Evolutionary conservation across 306 rosid genomes (phyloP), one percentile per base, ranked within the genome.

Genomic region (Biancaea sappan): DNA sequence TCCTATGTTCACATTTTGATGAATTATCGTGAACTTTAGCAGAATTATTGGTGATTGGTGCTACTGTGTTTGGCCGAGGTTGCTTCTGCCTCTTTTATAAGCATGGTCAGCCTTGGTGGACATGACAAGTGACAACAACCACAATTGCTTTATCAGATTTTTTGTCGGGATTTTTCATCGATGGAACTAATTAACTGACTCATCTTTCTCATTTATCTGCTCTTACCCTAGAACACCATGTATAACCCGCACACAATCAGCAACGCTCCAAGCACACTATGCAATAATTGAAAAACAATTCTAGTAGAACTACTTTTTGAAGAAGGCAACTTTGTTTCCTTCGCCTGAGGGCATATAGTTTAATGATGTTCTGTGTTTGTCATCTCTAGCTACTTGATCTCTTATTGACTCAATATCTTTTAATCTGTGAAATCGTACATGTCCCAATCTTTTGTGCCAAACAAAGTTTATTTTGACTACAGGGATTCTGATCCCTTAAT

Each of bases 181-280:
- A 46, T 22, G 76, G 65, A 15, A 18, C 40, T n/a, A n/a, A n/a
- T n/a, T 25, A 31, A 31, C 15, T 43, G 48, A 63, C 1, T 25
- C 53, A 47, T 75, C 34, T 52, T 62, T 71, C 63, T 71, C 29
- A 72, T 29, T 46, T 85, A 86, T 28, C 28, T 26, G 35, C 35
- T 64, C 16, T 82, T 76, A 9, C 89, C 82, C 89, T 86, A 79
- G 2, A 85, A 37, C 69, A 82, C 78, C 7, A 26, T 5, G 75
- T 82, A 85, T 21, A 85, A 14, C 22, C 89, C 89, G 41, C 72
- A 43, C 58, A 82, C 75, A 5, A 85, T 85, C 46, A 74, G 0
- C 70, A 63, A 25, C 8, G 80, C 58, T 66, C 82, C 78, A 51
- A 76, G 0, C 53, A 75, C 77, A 68, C 86, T 78, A 22, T 15